phyloP scores from a whole-genome alignment of 2,329 filamentous ascomycete species.

The Neocatenulostroma microsporum region DNA sequence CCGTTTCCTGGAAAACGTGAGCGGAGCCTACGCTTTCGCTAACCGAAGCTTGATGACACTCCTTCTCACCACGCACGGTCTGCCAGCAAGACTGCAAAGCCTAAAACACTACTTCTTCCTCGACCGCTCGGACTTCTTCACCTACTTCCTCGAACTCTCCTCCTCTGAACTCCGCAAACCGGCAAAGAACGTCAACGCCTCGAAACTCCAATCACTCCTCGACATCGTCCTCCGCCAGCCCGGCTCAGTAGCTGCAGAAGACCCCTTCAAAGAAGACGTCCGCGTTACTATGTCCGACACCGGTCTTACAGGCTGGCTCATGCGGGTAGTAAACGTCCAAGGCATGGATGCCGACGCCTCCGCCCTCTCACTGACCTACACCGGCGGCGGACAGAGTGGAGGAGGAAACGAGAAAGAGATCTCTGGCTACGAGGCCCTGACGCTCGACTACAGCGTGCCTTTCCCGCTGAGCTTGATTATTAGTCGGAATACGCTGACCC shows the following conservation, averaged over 20 bases:
- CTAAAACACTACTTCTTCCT: constrained; percentile 99
- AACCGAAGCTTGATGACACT: constrained; percentile 89
- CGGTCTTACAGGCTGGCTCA: constrained; percentile 84
- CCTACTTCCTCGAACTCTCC: constrained; percentile 90
- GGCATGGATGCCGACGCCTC: constrained; percentile 66
- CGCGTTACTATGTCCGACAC: constrained; percentile 96
- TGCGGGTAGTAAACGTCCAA: constrained; percentile 93
- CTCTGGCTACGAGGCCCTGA: constrained; percentile 81
- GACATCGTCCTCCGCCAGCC: constrained; percentile 94
- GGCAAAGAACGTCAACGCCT: constrained; percentile 78
- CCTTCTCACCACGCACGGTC: constrained; percentile 82
- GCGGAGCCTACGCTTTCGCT: constrained; percentile 86
- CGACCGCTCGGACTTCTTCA: constrained; percentile 95
- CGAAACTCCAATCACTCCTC: constrained; percentile 90
- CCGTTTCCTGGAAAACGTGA: constrained; percentile 91
- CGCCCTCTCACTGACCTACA: constrained; percentile 54
- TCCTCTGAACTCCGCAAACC: constrained; percentile 74
- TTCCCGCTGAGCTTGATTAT: constrained; percentile 95
- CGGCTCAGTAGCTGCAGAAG: constrained; percentile 83
- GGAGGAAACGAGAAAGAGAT: constrained; percentile 76
- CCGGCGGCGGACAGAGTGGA: constrained; percentile 52
- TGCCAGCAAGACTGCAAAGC: constrained; percentile 78
- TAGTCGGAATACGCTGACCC: constrained; percentile 89
- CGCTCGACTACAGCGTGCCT: constrained; percentile 88
- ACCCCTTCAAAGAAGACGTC: constrained; percentile 97